These are phyloP conservation scores for Collybia nuda DNA, from an alignment of 768 basidiomycete genomes.

Conservation along the genomic window DNA sequence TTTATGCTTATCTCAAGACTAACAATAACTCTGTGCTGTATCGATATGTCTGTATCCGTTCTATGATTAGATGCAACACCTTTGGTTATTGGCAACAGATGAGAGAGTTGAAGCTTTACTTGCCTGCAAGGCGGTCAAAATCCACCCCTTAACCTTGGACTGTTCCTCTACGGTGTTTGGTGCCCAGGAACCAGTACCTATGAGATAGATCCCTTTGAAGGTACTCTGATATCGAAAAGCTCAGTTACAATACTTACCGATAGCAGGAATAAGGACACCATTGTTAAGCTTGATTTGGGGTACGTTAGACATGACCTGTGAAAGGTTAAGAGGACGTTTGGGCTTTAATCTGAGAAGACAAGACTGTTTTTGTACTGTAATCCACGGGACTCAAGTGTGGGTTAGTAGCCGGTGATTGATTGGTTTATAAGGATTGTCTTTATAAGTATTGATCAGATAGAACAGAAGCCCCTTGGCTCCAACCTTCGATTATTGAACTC, in stretches of 20 bases:
- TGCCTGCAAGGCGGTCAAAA: slow-evolving; percentile 39
- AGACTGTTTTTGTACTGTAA: too few relatives aligned
- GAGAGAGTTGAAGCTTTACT: background rate
- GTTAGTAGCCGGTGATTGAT: background rate
- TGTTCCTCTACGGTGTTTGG: slow-evolving; percentile 32
- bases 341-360: background rate
- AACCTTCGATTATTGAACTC: too few relatives aligned
- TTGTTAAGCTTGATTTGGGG: slow-evolving; percentile 26
- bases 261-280: slow-evolving; percentile 31
- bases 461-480: too few relatives aligned
- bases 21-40: slow-evolving; percentile 35
- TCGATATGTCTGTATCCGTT: slow-evolving; percentile 43
- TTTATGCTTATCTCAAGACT: background rate
- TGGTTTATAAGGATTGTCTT: background rate
- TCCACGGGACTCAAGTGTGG: too few relatives aligned
- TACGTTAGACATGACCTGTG: background rate
- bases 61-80: slow-evolving; percentile 14
- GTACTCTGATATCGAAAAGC: background rate
- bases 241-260: slow-evolving; percentile 21
- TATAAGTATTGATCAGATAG: too few relatives aligned
- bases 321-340: too few relatives aligned
- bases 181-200: slow-evolving; percentile 41
- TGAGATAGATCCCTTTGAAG: background rate
- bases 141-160: slow-evolving; percentile 34
- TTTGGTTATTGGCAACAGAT: background rate